A percentile compares a stretch with the other conserved stretches of the same genome.
Conservation (phyloP, 2,329 filamentous ascomycete species). For the Colletotrichum aenigma region DNA sequence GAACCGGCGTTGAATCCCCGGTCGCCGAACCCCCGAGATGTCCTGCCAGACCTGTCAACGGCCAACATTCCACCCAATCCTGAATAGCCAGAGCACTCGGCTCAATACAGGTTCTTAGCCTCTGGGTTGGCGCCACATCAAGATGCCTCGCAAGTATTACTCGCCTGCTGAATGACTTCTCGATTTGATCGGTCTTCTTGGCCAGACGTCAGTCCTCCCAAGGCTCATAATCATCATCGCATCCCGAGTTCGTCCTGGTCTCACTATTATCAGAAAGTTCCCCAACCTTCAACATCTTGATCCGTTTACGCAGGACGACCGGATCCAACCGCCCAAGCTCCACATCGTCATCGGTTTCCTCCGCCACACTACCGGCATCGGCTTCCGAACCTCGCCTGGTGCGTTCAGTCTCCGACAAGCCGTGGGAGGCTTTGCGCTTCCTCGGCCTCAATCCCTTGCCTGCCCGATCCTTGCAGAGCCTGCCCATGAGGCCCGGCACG, state of each 20-base stretch:
- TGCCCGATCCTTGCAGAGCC: not conserved
- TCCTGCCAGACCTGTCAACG: not conserved
- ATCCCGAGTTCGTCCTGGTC: not conserved
- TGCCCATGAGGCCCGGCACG: not conserved
- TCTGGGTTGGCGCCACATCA: not conserved
- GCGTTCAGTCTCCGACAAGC: not conserved
- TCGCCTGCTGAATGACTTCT: not conserved
- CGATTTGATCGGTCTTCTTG: not conserved
- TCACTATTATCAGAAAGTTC: not conserved
- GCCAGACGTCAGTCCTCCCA: not conserved
- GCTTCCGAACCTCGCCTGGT: not conserved
- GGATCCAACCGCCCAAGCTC: not conserved
- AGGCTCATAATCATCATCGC: not conserved
- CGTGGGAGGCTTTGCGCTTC: not conserved
- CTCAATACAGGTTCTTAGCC: not conserved
- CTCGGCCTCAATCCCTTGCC: not conserved
- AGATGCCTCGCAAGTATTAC: accelerated
- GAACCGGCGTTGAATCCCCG: not conserved
- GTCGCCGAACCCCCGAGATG: not conserved
- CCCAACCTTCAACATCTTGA: not conserved
- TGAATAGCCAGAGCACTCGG: not conserved
- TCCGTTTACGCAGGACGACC: not conserved
- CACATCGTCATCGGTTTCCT: not conserved
- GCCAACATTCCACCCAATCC: not conserved
- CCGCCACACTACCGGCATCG: not conserved